A percentile compares a stretch with the other conserved stretches of the same genome.
phyloP scores from a whole-genome alignment of 1,284 basidiomycete species.

The Tausonia pullulans region DNA sequence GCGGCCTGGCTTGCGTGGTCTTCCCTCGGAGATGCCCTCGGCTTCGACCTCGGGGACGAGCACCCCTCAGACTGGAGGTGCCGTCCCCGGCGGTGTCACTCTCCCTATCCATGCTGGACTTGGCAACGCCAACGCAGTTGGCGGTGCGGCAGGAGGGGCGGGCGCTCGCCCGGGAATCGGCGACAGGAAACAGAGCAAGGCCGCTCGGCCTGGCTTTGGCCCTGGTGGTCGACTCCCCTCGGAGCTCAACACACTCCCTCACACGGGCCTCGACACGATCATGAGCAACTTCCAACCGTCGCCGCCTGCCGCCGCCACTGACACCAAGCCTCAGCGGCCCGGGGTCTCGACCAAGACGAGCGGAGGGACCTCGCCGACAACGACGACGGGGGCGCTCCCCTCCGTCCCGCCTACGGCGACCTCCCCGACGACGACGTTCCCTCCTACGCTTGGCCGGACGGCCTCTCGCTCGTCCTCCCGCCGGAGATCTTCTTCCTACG shows the following conservation, averaged over 20 bases:
- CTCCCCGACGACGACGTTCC: background rate
- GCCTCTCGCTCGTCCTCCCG: conserved; percentile 13
- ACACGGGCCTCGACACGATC: background rate
- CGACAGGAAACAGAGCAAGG: no score
- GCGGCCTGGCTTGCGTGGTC: background rate
- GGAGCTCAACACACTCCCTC: background rate
- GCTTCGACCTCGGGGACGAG: background rate
- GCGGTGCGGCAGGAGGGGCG: no score
- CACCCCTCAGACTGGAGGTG: background rate
- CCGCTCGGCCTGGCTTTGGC: background rate
- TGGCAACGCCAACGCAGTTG: no score
- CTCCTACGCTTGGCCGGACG: background rate
- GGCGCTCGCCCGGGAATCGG: no score
- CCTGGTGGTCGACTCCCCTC: conserved; percentile 10
- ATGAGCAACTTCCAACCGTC: background rate
- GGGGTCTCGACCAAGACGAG: background rate
- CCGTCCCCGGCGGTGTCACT: no score
- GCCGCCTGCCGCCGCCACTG: background rate
- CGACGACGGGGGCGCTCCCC: background rate
- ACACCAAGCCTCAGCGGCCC: background rate
- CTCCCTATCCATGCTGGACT: no score
- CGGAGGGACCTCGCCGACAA: background rate
- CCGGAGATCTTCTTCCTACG: conserved; percentile 3
- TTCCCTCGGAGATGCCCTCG: conserved; percentile 1
- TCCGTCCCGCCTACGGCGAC: background rate